A percentile compares a stretch with the other conserved stretches of the same genome.
These are phyloP conservation scores for Eucalyptus regnans DNA, from an alignment of 345 rosid species.

Conservation along the genomic window DNA sequence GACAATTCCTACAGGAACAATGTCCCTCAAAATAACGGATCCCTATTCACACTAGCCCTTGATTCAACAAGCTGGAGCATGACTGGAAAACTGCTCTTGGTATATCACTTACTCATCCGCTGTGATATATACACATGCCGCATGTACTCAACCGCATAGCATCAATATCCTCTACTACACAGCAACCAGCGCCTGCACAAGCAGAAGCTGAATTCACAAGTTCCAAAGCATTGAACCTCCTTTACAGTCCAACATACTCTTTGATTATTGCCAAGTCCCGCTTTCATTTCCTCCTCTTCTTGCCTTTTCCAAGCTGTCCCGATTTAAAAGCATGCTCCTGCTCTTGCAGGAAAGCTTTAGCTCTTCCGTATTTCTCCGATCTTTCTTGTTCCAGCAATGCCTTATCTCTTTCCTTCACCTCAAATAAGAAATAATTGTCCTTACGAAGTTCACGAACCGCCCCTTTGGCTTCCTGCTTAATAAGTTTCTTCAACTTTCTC, in stretches of 20 bases:
- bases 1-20: neutral
- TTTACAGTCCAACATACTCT: neutral
- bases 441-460: constrained; percentile 81
- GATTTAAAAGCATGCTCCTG: constrained; percentile 84
- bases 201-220: neutral
- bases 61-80: neutral
- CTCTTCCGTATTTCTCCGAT: constrained; percentile 58
- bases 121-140: neutral
- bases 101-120: neutral
- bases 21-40: neutral
- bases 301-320: constrained; percentile 80
- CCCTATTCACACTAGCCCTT: neutral
- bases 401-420: constrained; percentile 55
- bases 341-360: constrained; percentile 80
- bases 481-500: constrained; percentile 47
- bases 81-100: neutral
- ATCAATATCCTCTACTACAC: neutral
- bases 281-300: constrained; percentile 40
- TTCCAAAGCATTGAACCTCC: neutral
- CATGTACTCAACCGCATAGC: neutral
- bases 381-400: constrained; percentile 40
- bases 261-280: neutral
- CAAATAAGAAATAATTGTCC: constrained; percentile 45
- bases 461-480: constrained; percentile 56
- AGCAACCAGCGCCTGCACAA: neutral